Evolutionary conservation across 2,329 filamentous ascomycete species (phyloP).

Genomic region (Calonectria multiphialidica): DNA sequence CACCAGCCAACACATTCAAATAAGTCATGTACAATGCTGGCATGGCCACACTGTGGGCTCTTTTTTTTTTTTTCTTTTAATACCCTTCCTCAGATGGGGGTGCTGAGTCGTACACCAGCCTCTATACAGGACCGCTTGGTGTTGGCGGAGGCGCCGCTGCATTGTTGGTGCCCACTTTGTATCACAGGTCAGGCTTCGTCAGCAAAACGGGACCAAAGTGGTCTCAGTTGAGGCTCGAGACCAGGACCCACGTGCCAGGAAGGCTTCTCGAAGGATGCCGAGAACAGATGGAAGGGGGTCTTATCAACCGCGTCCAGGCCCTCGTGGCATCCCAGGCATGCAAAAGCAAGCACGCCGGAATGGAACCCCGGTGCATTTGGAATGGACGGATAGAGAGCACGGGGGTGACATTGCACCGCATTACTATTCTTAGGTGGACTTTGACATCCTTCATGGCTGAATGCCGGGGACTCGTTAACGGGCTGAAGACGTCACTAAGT

Average conservation of each 20-base stretch:
- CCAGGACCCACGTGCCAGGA: slow-evolving; percentile 32
- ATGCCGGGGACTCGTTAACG: slow-evolving; percentile 17
- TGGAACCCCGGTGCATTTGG: slow-evolving; percentile 23
- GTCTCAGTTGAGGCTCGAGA: slow-evolving; percentile 24
- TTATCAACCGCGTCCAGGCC: slow-evolving; percentile 20
- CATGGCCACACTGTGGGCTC: not conserved
- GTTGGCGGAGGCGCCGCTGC: not conserved
- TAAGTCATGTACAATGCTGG: slow-evolving; percentile 10
- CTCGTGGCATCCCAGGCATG: slow-evolving; percentile 28
- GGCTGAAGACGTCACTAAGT: slow-evolving; percentile 24
- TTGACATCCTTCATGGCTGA: slow-evolving; percentile 9
- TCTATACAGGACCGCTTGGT: not conserved
- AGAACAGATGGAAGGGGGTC: slow-evolving; percentile 16
- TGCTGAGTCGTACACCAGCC: slow-evolving; percentile 3
- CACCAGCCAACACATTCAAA: slow-evolving; percentile 27
- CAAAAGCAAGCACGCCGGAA: slow-evolving; percentile 28
- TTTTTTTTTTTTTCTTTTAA: no score
- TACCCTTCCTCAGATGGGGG: not conserved
- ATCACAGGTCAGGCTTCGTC: slow-evolving; percentile 22
- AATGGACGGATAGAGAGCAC: slow-evolving; percentile 14
- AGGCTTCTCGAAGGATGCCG: slow-evolving; percentile 35
- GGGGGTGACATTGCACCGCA: slow-evolving; percentile 15
- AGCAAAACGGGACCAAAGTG: slow-evolving; percentile 21
- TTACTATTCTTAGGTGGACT: slow-evolving; percentile 25
- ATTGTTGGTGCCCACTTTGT: slow-evolving; percentile 12